These are phyloP conservation scores for Theileria equi DNA, from an alignment of 169 alveolate genomes.

Conservation along the genomic window DNA sequence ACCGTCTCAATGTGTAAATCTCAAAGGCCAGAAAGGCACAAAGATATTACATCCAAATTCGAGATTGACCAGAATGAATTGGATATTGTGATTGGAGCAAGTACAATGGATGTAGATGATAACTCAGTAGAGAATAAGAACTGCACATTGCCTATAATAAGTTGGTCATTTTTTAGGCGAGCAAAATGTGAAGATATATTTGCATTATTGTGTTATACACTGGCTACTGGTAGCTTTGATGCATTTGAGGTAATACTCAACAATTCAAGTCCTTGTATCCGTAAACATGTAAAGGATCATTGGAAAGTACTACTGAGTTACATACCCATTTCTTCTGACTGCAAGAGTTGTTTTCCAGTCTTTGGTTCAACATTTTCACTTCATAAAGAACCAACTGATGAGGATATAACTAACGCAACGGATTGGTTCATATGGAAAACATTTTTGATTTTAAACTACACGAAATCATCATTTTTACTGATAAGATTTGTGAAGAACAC, in stretches of 20 bases:
- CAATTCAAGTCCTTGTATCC: slow-evolving; percentile 20
- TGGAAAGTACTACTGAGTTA: slow-evolving; percentile 57
- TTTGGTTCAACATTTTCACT: slow-evolving; percentile 2
- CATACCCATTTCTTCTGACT: slow-evolving; percentile 42
- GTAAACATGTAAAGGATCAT: slow-evolving; percentile 9
- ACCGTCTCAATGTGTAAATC: too few relatives aligned
- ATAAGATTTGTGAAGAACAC: slow-evolving; percentile 27
- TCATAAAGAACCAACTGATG: background rate
- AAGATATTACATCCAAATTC: slow-evolving; percentile 17
- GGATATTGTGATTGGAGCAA: background rate
- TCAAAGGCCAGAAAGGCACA: too few relatives aligned
- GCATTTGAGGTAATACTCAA: slow-evolving; percentile 25
- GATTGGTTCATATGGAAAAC: slow-evolving; percentile 55
- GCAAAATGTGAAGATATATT: slow-evolving; percentile 48
- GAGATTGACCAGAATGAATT: background rate
- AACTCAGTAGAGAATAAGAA: background rate
- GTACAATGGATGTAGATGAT: background rate
- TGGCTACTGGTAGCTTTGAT: slow-evolving; percentile 20
- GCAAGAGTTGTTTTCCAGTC: slow-evolving; percentile 9
- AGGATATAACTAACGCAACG: background rate
- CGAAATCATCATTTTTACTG: slow-evolving; percentile 42
- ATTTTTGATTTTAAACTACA: slow-evolving; percentile 29
- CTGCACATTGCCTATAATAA: background rate
- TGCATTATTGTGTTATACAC: slow-evolving; percentile 43
- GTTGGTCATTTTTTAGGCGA: slow-evolving; percentile 55